Evolutionary conservation across 495 filamentous ascomycete species (phyloP), one percentile per base, ranked within the genome.

Genomic region (Podospora australis): DNA sequence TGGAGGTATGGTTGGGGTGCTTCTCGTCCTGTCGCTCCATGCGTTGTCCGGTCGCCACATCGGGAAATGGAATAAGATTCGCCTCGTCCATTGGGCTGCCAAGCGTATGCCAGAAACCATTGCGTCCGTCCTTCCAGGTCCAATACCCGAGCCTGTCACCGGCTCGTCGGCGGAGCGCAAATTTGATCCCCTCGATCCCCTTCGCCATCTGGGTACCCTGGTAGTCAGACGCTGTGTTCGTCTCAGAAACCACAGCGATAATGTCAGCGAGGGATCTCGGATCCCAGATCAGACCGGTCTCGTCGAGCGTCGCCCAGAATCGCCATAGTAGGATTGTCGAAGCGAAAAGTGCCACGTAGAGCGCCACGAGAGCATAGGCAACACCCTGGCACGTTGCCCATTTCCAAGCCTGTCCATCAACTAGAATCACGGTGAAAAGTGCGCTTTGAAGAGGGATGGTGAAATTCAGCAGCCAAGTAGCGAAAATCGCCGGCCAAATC

Each of bases 261-360:
- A 92, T 63, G 60, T 95, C 90, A 8, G 86, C 89, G 19, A 95
- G 65, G 11, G 81, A 88, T n/a, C 80, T 67, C 2, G 87, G 78
- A 62, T 90, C 88, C 90, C 90, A 96, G 63, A 83, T 80, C 55
- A 96, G 66, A 2, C 90, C 90, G 0, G 88, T 87, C 25, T 68
- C 69, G 20, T 75, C 66, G 14, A 75, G 42, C 25, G 79, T 57
- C 39, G 68, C 75, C 62, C 73, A 69, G 44, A 64, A 68, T 11
- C 68, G 52, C 16, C 84, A 59, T 6, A 86, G 50, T 14, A 72
- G 53, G 23, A 77, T 46, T 2, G 82, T 62, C 4, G 80, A 82
- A 32, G 82, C 56, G 3, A 81, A 56, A 49, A 90, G 58, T 2
- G 87, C 64, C 4, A 84, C 63, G 61, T 95, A 96, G 0, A 90